Evolutionary conservation across 495 filamentous ascomycete species (phyloP).

Genomic region (Chlorociboria aeruginascens): DNA sequence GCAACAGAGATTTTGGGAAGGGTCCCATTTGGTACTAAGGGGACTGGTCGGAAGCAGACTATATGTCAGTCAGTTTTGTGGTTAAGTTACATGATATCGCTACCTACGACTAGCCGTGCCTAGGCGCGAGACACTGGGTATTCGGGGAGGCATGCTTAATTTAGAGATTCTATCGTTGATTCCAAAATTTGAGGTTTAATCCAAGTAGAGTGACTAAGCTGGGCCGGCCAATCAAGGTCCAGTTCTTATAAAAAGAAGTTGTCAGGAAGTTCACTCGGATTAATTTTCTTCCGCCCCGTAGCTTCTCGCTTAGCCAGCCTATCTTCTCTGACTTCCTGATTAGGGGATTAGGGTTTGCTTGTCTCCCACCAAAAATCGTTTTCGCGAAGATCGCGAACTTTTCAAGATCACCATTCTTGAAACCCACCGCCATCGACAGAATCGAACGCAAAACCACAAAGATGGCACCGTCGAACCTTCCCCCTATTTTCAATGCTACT

Average conservation of each 20-base stretch:
- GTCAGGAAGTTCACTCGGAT: too few relatives aligned
- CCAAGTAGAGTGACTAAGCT: too few relatives aligned
- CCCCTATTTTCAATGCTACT: constrained; percentile 65
- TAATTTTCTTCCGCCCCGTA: too few relatives aligned
- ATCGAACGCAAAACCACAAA: constrained; percentile 41
- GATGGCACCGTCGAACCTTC: constrained; percentile 90
- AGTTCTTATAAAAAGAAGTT: too few relatives aligned
- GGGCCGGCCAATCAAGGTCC: too few relatives aligned
- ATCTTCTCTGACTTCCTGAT: too few relatives aligned
- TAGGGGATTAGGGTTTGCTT: constrained; percentile 1
- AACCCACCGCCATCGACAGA: not conserved
- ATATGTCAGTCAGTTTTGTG: constrained; percentile 7
- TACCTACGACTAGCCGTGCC: constrained; percentile 49
- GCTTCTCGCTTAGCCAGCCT: too few relatives aligned
- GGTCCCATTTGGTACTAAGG: constrained; percentile 11
- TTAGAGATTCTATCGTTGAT: constrained; percentile 1
- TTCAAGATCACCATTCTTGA: constrained; percentile 1
- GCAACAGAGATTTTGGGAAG: constrained; percentile 13
- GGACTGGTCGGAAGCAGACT: constrained; percentile 38
- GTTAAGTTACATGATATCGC: not conserved
- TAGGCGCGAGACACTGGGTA: constrained; percentile 50
- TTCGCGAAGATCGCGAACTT: constrained; percentile 4
- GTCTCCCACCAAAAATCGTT: not conserved
- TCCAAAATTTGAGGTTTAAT: too few relatives aligned
- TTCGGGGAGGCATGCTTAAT: constrained; percentile 59